A percentile compares a stretch with the other conserved stretches of the same genome.
Conservation (phyloP, 768 basidiomycete species). For the Pleurotus djamor region DNA sequence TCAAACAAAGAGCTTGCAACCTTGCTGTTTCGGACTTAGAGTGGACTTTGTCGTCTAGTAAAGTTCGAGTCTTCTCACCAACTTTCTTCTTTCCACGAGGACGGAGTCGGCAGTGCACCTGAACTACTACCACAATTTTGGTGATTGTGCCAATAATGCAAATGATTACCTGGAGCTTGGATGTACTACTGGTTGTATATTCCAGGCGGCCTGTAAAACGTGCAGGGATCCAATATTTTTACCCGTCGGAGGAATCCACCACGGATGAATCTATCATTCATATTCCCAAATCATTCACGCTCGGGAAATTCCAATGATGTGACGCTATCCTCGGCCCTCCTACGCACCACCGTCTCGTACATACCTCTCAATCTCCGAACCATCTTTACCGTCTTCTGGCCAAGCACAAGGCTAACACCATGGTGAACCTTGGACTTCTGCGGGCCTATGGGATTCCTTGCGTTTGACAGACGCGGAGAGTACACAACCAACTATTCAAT, state of each 20-base stretch:
- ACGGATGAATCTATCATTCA: too few relatives aligned
- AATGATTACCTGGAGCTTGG: too few relatives aligned
- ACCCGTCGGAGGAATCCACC: too few relatives aligned
- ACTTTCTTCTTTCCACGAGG: not conserved
- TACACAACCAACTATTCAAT: not conserved
- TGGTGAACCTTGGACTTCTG: not conserved
- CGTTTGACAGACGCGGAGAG: slow-evolving; percentile 2
- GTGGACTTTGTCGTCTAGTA: not conserved
- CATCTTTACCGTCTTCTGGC: not conserved
- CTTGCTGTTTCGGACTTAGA: not conserved
- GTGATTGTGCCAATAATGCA: too few relatives aligned
- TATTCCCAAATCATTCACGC: not conserved
- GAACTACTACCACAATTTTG: too few relatives aligned
- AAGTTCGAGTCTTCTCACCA: not conserved
- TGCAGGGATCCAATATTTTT: too few relatives aligned
- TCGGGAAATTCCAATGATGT: not conserved
- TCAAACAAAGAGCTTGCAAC: not conserved
- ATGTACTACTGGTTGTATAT: too few relatives aligned
- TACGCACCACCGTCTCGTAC: slow-evolving; percentile 3
- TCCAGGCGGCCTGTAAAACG: too few relatives aligned
- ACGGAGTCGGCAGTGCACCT: too few relatives aligned
- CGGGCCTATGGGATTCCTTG: slow-evolving; percentile 5
- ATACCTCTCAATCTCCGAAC: slow-evolving; percentile 8
- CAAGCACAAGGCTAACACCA: not conserved
- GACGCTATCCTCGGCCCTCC: slow-evolving; percentile 3